These are phyloP conservation scores for Triangularia verruculosa DNA, from an alignment of 2,329 filamentous ascomycete genomes.

Conservation along the genomic window DNA sequence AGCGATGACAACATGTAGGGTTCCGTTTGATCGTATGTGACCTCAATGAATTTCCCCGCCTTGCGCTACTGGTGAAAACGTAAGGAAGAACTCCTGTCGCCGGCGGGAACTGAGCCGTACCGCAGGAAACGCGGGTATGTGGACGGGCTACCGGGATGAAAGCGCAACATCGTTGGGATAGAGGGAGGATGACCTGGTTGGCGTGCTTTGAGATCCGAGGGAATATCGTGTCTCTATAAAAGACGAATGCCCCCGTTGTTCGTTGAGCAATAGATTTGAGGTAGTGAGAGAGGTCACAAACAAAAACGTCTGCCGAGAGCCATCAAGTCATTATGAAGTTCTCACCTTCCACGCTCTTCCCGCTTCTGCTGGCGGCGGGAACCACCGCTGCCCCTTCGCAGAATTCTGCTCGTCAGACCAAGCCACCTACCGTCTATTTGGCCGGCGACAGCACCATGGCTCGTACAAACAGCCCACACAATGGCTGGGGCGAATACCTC, in stretches of 20 bases:
- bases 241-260: neutral
- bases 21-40: neutral
- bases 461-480: constrained; percentile 33
- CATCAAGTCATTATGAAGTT: neutral
- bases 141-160: neutral
- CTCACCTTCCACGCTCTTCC: constrained; percentile 7
- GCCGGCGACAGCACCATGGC: constrained; percentile 58
- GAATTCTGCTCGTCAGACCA: constrained; percentile 15
- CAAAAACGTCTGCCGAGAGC: neutral
- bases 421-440: constrained; percentile 43
- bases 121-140: neutral
- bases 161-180: neutral
- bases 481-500: constrained; percentile 57
- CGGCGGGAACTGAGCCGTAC: neutral
- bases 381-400: constrained; percentile 11
- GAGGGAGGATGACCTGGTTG: neutral
- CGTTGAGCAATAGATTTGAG: neutral
- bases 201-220: neutral
- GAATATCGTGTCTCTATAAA: neutral
- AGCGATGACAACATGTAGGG: neutral
- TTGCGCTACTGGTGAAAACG: neutral
- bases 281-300: neutral
- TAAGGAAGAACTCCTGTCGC: neutral
- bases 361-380: constrained; percentile 14
- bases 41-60: neutral